Conservation (phyloP, 352 stramenopile genomes). For the Globisporangium irregulare region DNA sequence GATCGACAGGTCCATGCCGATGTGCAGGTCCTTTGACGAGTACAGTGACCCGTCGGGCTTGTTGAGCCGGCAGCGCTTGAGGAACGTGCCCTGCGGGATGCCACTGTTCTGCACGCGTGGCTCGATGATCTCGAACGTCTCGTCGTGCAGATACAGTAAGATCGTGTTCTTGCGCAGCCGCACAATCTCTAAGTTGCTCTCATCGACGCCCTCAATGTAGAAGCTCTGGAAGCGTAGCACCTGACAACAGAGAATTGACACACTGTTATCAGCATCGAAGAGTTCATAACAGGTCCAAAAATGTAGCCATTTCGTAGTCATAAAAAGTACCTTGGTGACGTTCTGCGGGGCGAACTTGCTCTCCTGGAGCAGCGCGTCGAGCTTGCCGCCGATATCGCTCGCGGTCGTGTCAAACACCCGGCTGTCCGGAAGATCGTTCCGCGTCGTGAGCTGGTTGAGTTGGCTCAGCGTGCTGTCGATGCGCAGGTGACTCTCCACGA, state of each 20-base stretch:
- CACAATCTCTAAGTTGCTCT: conserved; percentile 78
- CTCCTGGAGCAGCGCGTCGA: conserved; percentile 31
- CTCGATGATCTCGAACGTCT: conserved; percentile 90
- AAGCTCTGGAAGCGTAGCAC: conserved; percentile 86
- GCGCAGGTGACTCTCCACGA: conserved; percentile 52
- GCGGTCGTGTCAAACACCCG: conserved; percentile 60
- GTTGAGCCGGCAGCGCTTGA: conserved; percentile 70
- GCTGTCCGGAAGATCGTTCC: conserved; percentile 50
- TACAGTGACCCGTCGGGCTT: conserved; percentile 59
- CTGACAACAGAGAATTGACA: conserved; percentile 1
- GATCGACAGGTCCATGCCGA: conserved; percentile 72
- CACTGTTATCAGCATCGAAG: background rate
- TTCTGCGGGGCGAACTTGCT: conserved; percentile 84
- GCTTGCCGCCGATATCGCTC: conserved; percentile 58
- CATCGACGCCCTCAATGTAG: conserved; percentile 80
- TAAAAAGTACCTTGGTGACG: conserved; percentile 43
- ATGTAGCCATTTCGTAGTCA: background rate
- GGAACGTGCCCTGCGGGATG: conserved; percentile 83
- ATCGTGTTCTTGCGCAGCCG: conserved; percentile 73
- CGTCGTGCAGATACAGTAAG: conserved; percentile 80
- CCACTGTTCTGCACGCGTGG: conserved; percentile 76
- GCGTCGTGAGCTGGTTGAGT: conserved; percentile 55
- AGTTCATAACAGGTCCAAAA: background rate
- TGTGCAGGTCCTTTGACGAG: conserved; percentile 42
- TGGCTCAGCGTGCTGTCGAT: conserved; percentile 65